phyloP scores from a whole-genome alignment of 257 asterid genomes.

The Cruciata laevipes region DNA sequence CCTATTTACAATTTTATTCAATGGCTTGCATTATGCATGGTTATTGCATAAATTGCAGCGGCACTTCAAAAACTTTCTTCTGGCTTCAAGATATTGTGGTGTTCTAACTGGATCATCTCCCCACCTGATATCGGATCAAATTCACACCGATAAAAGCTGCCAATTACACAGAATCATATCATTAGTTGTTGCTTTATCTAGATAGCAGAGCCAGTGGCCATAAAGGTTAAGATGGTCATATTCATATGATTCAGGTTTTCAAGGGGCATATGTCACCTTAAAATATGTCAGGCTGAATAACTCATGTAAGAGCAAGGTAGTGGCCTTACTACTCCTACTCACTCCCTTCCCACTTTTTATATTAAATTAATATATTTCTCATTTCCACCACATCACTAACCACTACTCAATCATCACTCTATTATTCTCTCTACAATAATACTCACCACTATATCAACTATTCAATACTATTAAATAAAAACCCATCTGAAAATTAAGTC shows the following conservation, averaged over 20 bases:
- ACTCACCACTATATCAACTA: no score
- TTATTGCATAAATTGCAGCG: not conserved
- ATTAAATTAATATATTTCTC: no score
- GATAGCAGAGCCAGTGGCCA: not conserved
- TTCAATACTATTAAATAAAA: no score
- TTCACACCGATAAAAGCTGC: constrained; percentile 79
- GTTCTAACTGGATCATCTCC: constrained; percentile 79
- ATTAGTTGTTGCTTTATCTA: constrained; percentile 1
- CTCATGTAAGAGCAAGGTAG: not conserved
- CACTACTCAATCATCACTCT: no score
- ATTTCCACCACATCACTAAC: no score
- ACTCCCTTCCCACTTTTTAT: no score
- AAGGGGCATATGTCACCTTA: not conserved
- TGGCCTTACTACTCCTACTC: no score
- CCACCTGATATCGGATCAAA: constrained; percentile 67
- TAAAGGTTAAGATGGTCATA: not conserved
- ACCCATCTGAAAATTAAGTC: no score
- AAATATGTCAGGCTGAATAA: not conserved
- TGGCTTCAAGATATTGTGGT: constrained; percentile 67
- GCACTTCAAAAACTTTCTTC: constrained; percentile 47
- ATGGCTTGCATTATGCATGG: not conserved
- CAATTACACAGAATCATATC: constrained; percentile 10
- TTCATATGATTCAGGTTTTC: not conserved
- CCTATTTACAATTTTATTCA: not conserved
- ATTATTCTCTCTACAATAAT: no score